These are phyloP conservation scores for Licmophora abbreviata DNA, from an alignment of 108 stramenopile genomes.

Conservation along the genomic window DNA sequence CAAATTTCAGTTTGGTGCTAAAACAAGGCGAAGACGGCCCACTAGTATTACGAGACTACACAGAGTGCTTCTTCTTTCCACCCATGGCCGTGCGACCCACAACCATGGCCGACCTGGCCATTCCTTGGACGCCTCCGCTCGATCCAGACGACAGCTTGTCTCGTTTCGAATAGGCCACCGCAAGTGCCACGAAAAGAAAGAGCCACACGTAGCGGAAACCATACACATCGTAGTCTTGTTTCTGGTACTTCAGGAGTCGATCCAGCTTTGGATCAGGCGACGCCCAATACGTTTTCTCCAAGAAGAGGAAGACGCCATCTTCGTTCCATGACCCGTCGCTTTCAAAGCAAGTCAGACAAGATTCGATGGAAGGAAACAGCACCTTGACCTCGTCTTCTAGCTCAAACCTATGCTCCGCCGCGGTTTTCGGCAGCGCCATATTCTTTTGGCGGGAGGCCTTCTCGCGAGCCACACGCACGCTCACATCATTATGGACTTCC, in stretches of 20 bases:
- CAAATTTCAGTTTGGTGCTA: no score
- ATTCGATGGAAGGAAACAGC: slow-evolving; percentile 25
- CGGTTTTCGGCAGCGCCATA: not conserved
- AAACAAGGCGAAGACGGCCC: no score
- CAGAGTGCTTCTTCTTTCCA: no score
- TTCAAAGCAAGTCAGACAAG: slow-evolving; percentile 29
- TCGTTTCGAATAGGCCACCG: no score
- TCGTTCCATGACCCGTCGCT: slow-evolving; percentile 39
- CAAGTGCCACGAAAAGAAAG: not conserved
- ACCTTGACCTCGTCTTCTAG: slow-evolving; percentile 7
- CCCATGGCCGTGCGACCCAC: no score
- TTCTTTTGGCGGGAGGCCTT: not conserved
- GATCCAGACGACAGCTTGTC: no score
- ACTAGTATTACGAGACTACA: no score
- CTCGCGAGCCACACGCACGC: slow-evolving; percentile 46
- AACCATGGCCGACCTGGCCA: no score
- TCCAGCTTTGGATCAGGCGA: slow-evolving; percentile 3
- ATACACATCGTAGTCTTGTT: slow-evolving; percentile 2
- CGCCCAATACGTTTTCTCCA: slow-evolving; percentile 38
- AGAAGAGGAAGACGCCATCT: slow-evolving; percentile 29
- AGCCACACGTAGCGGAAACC: not conserved
- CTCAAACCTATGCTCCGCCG: not conserved
- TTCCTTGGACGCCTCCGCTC: no score
- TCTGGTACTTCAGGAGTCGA: not conserved
- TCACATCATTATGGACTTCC: slow-evolving; percentile 81